These are phyloP conservation scores for Chara braunii DNA, from an alignment of 139 green algal genomes.

Conservation along the genomic window DNA sequence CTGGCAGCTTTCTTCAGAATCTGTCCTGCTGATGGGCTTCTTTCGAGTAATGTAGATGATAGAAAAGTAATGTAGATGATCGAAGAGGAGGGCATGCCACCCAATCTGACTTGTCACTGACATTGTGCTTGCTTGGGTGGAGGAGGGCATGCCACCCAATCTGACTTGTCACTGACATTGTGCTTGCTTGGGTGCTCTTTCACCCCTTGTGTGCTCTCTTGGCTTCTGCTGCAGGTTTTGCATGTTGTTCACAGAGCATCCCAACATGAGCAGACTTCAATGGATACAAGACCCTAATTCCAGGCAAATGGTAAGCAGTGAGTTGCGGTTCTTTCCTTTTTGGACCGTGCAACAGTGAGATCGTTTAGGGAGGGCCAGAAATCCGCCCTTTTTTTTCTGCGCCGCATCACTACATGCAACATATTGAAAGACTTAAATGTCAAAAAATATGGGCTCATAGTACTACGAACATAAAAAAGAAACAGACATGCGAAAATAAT, in stretches of 20 bases:
- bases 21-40: too few species aligned
- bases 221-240: slow-evolving; percentile 1
- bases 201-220: neutral
- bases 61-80: too few species aligned
- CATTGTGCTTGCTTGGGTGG: neutral
- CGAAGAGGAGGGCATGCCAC: neutral
- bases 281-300: slow-evolving; percentile 22
- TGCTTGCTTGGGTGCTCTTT: neutral
- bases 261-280: slow-evolving; percentile 25
- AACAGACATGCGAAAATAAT: too few species aligned
- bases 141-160: neutral
- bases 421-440: too few species aligned
- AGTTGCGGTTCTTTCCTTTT: neutral
- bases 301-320: slow-evolving; percentile 30
- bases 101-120: neutral
- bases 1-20: too few species aligned
- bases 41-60: too few species aligned
- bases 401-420: too few species aligned
- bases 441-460: too few species aligned
- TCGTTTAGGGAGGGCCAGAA: too few species aligned
- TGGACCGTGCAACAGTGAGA: too few species aligned
- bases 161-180: neutral
- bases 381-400: too few species aligned
- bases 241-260: slow-evolving; percentile 8
- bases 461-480: too few species aligned